Conservation (phyloP, 306 rosid genomes). For the Urtica urens region DNA sequence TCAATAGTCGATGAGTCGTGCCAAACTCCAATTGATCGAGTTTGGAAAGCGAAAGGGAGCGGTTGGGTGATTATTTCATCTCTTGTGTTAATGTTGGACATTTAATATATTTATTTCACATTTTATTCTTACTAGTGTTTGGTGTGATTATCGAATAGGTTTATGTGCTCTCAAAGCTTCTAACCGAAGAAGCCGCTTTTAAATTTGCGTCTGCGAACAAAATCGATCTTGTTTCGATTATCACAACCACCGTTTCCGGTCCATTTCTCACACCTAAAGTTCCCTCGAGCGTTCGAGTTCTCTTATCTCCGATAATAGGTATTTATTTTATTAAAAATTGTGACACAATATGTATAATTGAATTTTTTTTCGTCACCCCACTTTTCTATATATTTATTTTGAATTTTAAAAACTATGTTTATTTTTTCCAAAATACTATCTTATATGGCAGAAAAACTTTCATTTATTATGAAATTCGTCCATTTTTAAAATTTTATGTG, state of each 20-base stretch:
- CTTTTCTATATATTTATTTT: no score
- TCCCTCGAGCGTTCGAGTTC: conserved; percentile 59
- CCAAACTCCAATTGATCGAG: conserved; percentile 33
- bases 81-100: no score
- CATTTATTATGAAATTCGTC: no score
- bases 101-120: no score
- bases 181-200: conserved; percentile 59
- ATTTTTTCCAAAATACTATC: no score
- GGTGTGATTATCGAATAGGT: conserved; percentile 23
- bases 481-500: no score
- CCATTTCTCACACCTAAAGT: conserved; percentile 53
- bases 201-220: conserved; percentile 55
- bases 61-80: conserved; percentile 53
- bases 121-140: no score
- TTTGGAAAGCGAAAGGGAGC: conserved; percentile 43
- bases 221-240: conserved; percentile 51
- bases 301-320: conserved; percentile 65
- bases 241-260: conserved; percentile 67
- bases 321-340: no score
- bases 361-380: no score
- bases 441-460: no score
- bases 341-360: no score
- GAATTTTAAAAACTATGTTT: no score
- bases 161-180: conserved; percentile 58
- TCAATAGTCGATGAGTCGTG: conserved; percentile 57